Evolutionary conservation across 495 filamentous ascomycete species (phyloP).

Genomic region (Glutinoglossum americanum): DNA sequence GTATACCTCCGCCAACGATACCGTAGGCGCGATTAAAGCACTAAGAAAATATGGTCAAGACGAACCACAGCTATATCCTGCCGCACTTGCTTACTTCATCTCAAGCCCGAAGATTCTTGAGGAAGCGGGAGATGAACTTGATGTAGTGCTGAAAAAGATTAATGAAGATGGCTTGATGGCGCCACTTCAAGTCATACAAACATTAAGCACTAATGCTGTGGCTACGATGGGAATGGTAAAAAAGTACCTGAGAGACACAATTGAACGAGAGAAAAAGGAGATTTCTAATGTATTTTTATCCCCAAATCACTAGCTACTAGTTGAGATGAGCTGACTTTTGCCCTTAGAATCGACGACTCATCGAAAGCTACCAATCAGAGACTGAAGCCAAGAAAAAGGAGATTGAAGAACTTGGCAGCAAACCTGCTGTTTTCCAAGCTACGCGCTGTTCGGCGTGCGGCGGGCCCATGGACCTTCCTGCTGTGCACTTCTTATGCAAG

Average conservation of each 20-base stretch:
- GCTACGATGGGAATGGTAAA: constrained; percentile 96
- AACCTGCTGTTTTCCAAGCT: constrained; percentile 76
- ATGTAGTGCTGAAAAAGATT: constrained; percentile 63
- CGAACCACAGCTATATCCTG: constrained; percentile 82
- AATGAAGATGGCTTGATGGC: constrained; percentile 84
- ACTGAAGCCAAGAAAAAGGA: constrained; percentile 61
- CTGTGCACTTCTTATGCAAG: constrained; percentile 89
- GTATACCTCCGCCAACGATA: constrained; percentile 85
- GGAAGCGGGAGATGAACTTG: constrained; percentile 72
- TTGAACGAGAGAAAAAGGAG: constrained; percentile 68
- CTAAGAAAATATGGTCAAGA: constrained; percentile 76
- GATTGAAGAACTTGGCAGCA: constrained; percentile 47
- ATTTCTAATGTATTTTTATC: constrained; percentile 36
- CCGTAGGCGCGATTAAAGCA: constrained; percentile 69
- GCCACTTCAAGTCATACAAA: constrained; percentile 89
- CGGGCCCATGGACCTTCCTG: constrained; percentile 55
- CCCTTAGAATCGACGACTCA: constrained; percentile 52
- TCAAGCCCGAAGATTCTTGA: constrained; percentile 60
- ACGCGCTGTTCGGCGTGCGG: constrained; percentile 69
- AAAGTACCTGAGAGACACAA: constrained; percentile 69
- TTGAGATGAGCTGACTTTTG: background rate
- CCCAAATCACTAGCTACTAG: background rate
- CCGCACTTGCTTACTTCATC: constrained; percentile 83
- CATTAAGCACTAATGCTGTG: constrained; percentile 61
- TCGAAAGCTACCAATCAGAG: constrained; percentile 66